These are phyloP conservation scores for Albatrellus sp. DNA, from an alignment of 1,284 basidiomycete species.

Conservation along the genomic window DNA sequence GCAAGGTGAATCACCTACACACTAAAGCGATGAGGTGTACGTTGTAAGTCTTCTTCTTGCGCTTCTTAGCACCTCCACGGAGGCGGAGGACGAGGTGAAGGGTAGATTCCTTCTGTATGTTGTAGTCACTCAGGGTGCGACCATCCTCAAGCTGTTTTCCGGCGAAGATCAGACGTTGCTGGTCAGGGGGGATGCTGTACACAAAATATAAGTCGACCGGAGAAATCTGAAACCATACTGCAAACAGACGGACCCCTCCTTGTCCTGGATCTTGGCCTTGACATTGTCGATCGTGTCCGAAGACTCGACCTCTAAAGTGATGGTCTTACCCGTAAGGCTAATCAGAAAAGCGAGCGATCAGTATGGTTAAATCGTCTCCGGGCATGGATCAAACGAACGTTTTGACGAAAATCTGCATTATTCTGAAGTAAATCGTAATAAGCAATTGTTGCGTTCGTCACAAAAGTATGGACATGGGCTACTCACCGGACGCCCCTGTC, in stretches of 20 bases:
- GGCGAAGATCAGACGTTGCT: slow-evolving; percentile 96
- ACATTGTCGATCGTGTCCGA: slow-evolving; percentile 98
- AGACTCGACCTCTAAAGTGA: slow-evolving; percentile 95
- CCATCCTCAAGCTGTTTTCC: slow-evolving; percentile 98
- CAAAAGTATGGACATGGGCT: not conserved
- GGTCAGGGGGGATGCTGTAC: slow-evolving; percentile 80
- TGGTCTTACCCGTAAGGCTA: slow-evolving; percentile 97
- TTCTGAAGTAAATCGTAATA: slow-evolving; percentile 10
- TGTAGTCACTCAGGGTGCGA: slow-evolving; percentile 82
- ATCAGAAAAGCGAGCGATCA: not conserved
- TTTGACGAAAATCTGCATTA: slow-evolving; percentile 94
- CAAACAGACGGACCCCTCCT: slow-evolving; percentile 65
- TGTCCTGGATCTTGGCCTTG: slow-evolving; percentile 93
- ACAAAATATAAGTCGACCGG: slow-evolving; percentile 5
- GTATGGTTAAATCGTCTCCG: not conserved
- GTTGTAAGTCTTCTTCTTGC: slow-evolving; percentile 99
- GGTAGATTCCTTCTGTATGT: slow-evolving; percentile 94
- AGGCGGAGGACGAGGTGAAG: slow-evolving; percentile 93
- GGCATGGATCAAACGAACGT: slow-evolving; percentile 30
- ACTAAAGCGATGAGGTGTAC: slow-evolving; percentile 24
- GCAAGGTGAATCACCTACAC: not conserved
- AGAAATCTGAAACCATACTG: not conserved
- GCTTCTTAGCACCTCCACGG: slow-evolving; percentile 97
- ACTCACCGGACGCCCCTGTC: slow-evolving; percentile 51
- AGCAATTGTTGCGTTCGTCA: not conserved